Evolutionary conservation across 2,329 filamentous ascomycete species (phyloP), one percentile per base, ranked within the genome.

Genomic region (Endothia cerciana): DNA sequence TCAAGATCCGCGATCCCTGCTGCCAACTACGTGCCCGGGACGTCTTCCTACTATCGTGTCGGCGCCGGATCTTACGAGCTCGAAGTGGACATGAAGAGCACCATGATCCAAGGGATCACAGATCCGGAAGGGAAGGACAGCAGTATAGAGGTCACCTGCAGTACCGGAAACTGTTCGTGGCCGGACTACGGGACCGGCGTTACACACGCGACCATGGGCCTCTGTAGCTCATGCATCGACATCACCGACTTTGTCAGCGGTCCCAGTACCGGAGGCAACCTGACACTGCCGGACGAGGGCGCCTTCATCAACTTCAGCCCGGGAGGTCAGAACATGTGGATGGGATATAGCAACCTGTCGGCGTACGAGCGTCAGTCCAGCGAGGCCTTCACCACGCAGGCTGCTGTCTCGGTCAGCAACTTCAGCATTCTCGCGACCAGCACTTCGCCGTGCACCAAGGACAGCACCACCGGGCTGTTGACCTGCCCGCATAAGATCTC

Each of bases 71-170:
- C 13, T 3, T 74, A 64, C 28, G 69, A 75, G 45, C 36, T 73
- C 5, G 70, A 72, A 55, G 67, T 71, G 1, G 74, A 74, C 58
- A 74, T 76, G 72, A 75, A 75, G 63, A 71, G 71, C 33, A 65
- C 73, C 19, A 74, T 76, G 71, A 67, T 76, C 60, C 70, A 74
- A 43, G 74, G 70, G 6, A 64, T 76, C 19, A 71, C 70, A 2
- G 71, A 74, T 33, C 73, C 73, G 1, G 63, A 59, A 1, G 68
- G 72, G 25, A 67, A 71, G 51, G 71, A 73, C 61, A 69, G 56
- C 30, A 65, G 62, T 4, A 70, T 72, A 45, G 59, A 67, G 17
- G 69, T 69, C 3, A 66, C 36, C 3, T 74, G 73, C 51, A 57
- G 64, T 2, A 73, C 70, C 1, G 71, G 72, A 4, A 73, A 73